These are phyloP conservation scores for Euphorbia pulcherrima DNA, from an alignment of 345 rosid species.

Conservation along the genomic window DNA sequence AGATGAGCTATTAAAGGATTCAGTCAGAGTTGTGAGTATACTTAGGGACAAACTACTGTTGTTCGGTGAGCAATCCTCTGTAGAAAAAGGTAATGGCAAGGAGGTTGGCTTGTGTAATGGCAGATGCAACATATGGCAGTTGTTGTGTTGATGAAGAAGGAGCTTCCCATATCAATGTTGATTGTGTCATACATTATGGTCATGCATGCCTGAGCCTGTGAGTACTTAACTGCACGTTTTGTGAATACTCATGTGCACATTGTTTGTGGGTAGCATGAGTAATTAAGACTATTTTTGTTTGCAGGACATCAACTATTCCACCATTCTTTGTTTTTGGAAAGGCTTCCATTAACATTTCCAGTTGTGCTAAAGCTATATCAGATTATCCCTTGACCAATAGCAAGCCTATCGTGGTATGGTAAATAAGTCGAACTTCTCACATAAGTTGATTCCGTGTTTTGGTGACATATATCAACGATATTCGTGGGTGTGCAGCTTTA, in stretches of 20 bases:
- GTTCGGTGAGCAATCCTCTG: constrained; percentile 28
- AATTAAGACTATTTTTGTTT: background rate
- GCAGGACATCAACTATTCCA: constrained; percentile 75
- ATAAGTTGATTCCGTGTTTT: background rate
- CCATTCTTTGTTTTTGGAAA: constrained; percentile 84
- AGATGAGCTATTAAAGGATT: constrained; percentile 69
- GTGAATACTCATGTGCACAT: background rate
- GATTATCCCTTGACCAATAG: constrained; percentile 30
- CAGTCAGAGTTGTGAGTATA: constrained; percentile 49
- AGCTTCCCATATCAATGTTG: constrained; percentile 65
- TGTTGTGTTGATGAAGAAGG: constrained; percentile 93
- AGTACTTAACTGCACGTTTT: too few species aligned
- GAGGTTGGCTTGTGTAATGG: constrained; percentile 70
- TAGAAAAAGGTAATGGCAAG: constrained; percentile 28
- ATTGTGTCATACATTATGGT: constrained; percentile 87
- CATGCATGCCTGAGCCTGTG: constrained; percentile 94
- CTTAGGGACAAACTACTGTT: constrained; percentile 36
- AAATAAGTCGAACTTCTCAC: constrained; percentile 1
- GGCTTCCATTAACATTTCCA: constrained; percentile 45
- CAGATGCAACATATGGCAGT: constrained; percentile 85
- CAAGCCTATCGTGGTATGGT: constrained; percentile 61
- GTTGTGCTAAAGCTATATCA: constrained; percentile 43
- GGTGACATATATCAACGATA: too few species aligned
- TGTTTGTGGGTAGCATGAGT: background rate
- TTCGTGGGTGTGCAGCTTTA: constrained; percentile 1